phyloP scores from a whole-genome alignment of 768 basidiomycete genomes.

The Hortiboletus campestris region DNA sequence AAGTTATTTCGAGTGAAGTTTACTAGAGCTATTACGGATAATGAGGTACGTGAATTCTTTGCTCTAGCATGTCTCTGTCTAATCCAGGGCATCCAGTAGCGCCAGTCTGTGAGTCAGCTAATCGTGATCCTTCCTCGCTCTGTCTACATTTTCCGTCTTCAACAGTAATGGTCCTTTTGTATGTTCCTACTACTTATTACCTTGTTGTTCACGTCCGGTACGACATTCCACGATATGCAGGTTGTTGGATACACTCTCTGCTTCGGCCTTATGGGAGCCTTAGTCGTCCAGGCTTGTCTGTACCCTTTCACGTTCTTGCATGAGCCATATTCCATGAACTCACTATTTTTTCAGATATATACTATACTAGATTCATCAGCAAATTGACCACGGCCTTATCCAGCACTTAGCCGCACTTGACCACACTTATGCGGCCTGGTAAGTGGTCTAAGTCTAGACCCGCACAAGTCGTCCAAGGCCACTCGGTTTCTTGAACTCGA shows the following conservation, averaged over 20 bases:
- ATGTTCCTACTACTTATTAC: neutral
- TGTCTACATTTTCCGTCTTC: too few species aligned
- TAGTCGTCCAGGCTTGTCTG: slow-evolving; percentile 17
- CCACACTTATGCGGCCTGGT: too few species aligned
- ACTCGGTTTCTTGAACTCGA: too few species aligned
- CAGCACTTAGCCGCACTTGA: too few species aligned
- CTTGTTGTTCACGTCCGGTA: neutral
- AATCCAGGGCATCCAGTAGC: neutral
- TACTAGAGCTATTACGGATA: neutral
- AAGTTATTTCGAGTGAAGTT: too few species aligned
- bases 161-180: slow-evolving; percentile 14
- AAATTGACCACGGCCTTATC: too few species aligned
- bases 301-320: neutral
- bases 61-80: too few species aligned
- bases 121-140: neutral
- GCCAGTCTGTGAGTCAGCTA: neutral
- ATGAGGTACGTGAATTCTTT: neutral
- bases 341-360: slow-evolving; percentile 10
- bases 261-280: slow-evolving; percentile 16
- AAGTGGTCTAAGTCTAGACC: too few species aligned
- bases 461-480: too few species aligned
- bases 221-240: neutral
- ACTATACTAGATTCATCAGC: slow-evolving; percentile 16
- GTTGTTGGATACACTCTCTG: slow-evolving; percentile 14
- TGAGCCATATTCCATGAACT: too few species aligned